Conservation (phyloP, 768 basidiomycete genomes). For the Suillus bovinus region DNA sequence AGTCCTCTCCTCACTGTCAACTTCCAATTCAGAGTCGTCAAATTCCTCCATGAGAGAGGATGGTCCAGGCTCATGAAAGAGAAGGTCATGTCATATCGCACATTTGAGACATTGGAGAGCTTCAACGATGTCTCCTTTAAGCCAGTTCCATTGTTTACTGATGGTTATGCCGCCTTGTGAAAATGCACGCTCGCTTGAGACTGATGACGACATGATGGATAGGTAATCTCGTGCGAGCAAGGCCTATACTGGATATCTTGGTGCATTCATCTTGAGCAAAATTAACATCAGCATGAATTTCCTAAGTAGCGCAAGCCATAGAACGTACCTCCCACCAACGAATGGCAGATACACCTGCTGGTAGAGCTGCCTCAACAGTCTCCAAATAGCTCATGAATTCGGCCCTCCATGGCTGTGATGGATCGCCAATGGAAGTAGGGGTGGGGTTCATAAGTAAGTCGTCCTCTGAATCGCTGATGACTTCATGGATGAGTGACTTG, state of each 20-base stretch:
- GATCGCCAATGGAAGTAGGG: neutral
- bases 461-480: constrained; percentile 15
- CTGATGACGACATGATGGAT: constrained; percentile 37
- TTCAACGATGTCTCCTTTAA: constrained; percentile 37
- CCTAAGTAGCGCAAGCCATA: constrained; percentile 5
- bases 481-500: constrained; percentile 6
- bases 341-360: too few species aligned
- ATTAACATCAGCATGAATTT: neutral
- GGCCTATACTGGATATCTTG: constrained; percentile 34
- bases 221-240: constrained; percentile 39
- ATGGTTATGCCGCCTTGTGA: constrained; percentile 41
- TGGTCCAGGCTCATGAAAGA: too few species aligned
- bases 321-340: constrained; percentile 39
- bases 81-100: too few species aligned
- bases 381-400: constrained; percentile 26
- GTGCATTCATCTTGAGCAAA: constrained; percentile 19
- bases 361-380: constrained; percentile 5
- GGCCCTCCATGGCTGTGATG: constrained; percentile 20
- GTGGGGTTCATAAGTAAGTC: neutral
- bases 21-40: too few species aligned
- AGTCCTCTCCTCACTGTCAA: too few species aligned
- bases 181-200: constrained; percentile 42
- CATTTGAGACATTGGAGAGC: too few species aligned
- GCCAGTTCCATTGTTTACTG: constrained; percentile 32
- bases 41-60: too few species aligned